Percentiles rank a stretch among this genome's conserved stretches.
Evolutionary conservation across 768 basidiomycete species (phyloP).

Genomic region (Kwoniella sp.): DNA sequence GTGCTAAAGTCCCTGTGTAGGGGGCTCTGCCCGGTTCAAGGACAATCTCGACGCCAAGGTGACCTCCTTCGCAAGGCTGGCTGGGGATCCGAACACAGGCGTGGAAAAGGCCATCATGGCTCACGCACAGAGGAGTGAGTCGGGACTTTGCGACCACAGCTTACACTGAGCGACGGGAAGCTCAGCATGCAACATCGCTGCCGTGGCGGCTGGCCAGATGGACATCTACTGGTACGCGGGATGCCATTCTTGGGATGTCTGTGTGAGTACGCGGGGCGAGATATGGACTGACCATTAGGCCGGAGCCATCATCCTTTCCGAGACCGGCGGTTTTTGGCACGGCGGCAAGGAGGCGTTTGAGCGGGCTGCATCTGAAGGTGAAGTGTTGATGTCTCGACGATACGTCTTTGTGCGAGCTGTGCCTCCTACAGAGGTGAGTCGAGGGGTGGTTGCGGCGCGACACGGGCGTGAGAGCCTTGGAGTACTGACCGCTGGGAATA

Average conservation of each 20-base stretch:
- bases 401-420: conserved; percentile 48
- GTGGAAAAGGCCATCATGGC: conserved; percentile 72
- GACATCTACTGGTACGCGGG: conserved; percentile 83
- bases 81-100: conserved; percentile 63
- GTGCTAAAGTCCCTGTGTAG: neutral
- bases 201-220: conserved; percentile 83
- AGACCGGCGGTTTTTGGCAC: conserved; percentile 74
- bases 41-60: conserved; percentile 60
- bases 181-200: conserved; percentile 47
- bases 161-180: conserved; percentile 5
- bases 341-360: conserved; percentile 56
- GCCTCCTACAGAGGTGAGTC: conserved; percentile 27
- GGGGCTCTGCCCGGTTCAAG: conserved; percentile 60
- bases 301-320: conserved; percentile 82
- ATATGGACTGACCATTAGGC: conserved; percentile 53
- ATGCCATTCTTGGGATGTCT: conserved; percentile 69
- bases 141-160: neutral
- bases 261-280: conserved; percentile 53
- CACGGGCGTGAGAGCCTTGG: neutral
- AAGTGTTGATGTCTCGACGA: conserved; percentile 47
- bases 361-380: conserved; percentile 49
- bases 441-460: neutral
- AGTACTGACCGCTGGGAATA: neutral
- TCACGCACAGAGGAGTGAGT: conserved; percentile 64
- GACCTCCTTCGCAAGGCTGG: conserved; percentile 65